These are phyloP conservation scores for Cucurbitaria berberidis DNA, from an alignment of 2,329 filamentous ascomycete species.

Conservation along the genomic window DNA sequence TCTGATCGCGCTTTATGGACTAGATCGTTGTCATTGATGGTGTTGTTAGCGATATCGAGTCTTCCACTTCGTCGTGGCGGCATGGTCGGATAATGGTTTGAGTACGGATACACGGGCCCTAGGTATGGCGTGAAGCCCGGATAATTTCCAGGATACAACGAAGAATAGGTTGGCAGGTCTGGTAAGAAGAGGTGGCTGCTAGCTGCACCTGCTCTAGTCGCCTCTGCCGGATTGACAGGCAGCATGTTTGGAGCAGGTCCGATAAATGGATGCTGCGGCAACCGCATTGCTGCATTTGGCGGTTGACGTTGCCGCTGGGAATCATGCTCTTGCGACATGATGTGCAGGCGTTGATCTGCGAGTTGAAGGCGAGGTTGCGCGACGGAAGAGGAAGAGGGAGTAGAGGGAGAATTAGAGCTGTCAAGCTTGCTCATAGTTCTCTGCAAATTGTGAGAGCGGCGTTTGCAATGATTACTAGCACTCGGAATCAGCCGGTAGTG, in stretches of 20 bases:
- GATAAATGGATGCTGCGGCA: background rate
- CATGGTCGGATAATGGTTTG: background rate
- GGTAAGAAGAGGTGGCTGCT: background rate
- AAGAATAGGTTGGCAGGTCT: background rate
- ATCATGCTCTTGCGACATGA: background rate
- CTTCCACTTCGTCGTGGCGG: background rate
- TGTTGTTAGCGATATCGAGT: background rate
- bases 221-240: background rate
- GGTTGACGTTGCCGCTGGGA: background rate
- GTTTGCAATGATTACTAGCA: too few species aligned
- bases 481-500: too few species aligned
- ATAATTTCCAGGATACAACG: background rate
- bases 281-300: background rate
- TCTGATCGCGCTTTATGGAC: background rate
- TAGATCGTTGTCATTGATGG: background rate
- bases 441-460: too few species aligned
- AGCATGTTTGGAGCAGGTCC: slow-evolving; percentile 9
- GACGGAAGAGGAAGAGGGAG: background rate
- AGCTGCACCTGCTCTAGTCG: background rate
- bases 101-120: background rate
- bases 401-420: too few species aligned
- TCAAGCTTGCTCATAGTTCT: too few species aligned
- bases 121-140: background rate
- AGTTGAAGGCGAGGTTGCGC: background rate
- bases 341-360: background rate